phyloP scores from a whole-genome alignment of 352 stramenopile species.

The Globisporangium radiosum region DNA sequence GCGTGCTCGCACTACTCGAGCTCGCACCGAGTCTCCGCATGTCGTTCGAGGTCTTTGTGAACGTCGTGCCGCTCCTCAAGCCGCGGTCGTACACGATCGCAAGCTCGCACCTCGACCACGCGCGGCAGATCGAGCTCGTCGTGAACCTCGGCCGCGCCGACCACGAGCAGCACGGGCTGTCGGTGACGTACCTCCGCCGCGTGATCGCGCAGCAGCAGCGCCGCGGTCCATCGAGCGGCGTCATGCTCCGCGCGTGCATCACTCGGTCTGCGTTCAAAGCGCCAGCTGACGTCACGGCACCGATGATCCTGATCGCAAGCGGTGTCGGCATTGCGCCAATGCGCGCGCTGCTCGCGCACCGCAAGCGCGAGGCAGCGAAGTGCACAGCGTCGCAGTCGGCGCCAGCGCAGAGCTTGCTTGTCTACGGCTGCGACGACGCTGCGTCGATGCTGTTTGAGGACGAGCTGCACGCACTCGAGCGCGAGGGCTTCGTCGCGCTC shows the following conservation, averaged over 20 bases:
- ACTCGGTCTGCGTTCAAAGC: conserved; percentile 88
- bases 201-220: conserved; percentile 1
- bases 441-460: conserved; percentile 27
- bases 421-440: conserved; percentile 23
- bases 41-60: conserved; percentile 71
- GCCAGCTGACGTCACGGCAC: conserved; percentile 54
- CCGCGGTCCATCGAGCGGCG: conserved; percentile 41
- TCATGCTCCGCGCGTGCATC: conserved; percentile 81
- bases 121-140: conserved; percentile 81
- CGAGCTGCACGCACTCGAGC: conserved; percentile 26
- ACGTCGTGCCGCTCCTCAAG: conserved; percentile 80
- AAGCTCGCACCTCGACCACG: conserved; percentile 63
- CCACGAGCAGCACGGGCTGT: conserved; percentile 18
- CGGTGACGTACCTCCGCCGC: conserved; percentile 18
- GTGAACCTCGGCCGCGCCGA: conserved; percentile 77
- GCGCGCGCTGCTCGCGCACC: conserved; percentile 36
- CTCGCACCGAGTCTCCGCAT: conserved; percentile 39
- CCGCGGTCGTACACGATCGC: conserved; percentile 93
- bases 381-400: not conserved
- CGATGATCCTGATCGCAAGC: conserved; percentile 89
- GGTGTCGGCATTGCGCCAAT: conserved; percentile 90
- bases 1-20: conserved; percentile 75
- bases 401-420: conserved; percentile 22
- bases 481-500: conserved; percentile 20
- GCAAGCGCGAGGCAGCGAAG: conserved; percentile 10